Percentiles rank a stretch among this genome's conserved stretches.
Conservation (phyloP, 2,329 filamentous ascomycete species). For the Xylariaceae sp. region DNA sequence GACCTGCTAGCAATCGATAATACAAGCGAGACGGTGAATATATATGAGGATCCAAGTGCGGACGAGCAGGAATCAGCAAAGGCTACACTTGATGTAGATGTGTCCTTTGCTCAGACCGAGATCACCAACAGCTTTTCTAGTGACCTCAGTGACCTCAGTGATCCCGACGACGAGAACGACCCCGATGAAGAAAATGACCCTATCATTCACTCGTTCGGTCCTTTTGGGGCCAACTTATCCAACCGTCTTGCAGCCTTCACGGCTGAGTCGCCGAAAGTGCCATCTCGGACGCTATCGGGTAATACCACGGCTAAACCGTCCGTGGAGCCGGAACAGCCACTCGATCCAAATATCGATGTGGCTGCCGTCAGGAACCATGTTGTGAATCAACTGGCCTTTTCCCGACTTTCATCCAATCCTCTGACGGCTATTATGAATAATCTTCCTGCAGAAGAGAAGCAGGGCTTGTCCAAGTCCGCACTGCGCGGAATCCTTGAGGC, state of each 20-base stretch:
- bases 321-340: constrained; percentile 38
- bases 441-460: constrained; percentile 71
- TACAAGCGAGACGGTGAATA: constrained; percentile 59
- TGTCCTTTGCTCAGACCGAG: constrained; percentile 58
- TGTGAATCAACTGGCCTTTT: constrained; percentile 94
- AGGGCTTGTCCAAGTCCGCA: constrained; percentile 63
- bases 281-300: constrained; percentile 31
- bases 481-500: constrained; percentile 75
- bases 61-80: constrained; percentile 57
- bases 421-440: constrained; percentile 88
- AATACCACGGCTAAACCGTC: constrained; percentile 33
- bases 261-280: constrained; percentile 66
- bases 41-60: constrained; percentile 75
- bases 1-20: constrained; percentile 49
- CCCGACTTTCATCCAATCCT: constrained; percentile 87
- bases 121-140: constrained; percentile 61
- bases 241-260: constrained; percentile 80
- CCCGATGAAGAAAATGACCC: constrained; percentile 95
- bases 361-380: constrained; percentile 78
- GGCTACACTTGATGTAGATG: constrained; percentile 35
- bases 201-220: constrained; percentile 88
- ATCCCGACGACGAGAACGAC: constrained; percentile 73
- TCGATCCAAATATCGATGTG: constrained; percentile 45
- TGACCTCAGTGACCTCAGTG: constrained; percentile 62
- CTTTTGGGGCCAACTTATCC: constrained; percentile 86